Conservation (phyloP, 1,284 basidiomycete genomes). For the Thecaphora frezii region DNA sequence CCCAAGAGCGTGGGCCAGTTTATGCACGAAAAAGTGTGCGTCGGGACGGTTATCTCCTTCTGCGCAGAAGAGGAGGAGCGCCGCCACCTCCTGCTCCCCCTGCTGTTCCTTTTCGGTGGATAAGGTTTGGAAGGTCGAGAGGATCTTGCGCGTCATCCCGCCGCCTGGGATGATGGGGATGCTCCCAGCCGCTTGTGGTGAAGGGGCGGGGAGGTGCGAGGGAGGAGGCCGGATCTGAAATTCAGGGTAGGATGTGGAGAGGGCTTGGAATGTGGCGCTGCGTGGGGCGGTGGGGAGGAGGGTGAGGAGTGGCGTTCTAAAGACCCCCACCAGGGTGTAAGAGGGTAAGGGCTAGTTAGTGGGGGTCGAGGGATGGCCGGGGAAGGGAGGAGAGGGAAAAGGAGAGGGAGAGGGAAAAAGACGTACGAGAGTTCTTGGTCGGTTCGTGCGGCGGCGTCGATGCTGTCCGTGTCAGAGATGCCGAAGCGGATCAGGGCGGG, state of each 20-base stretch:
- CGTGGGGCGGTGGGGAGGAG: constrained; percentile 19
- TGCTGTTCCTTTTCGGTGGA: background rate
- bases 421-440: constrained; percentile 34
- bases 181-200: background rate
- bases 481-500: too few relatives aligned
- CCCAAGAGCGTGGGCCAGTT: background rate
- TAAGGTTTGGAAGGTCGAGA: constrained; percentile 4
- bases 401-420: background rate
- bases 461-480: too few relatives aligned
- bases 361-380: background rate
- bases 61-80: constrained; percentile 41
- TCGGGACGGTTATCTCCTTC: constrained; percentile 50
- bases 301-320: constrained; percentile 9
- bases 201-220: background rate
- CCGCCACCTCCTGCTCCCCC: constrained; percentile 3
- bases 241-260: constrained; percentile 1
- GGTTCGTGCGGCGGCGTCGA: constrained; percentile 43
- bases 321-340: too few relatives aligned
- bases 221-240: constrained; percentile 2
- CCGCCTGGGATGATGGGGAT: constrained; percentile 38
- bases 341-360: too few relatives aligned
- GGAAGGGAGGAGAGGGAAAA: constrained; percentile 10
- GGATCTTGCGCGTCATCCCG: constrained; percentile 19
- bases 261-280: constrained; percentile 3
- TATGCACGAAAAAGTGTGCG: constrained; percentile 29